Base-by-base conservation (phyloP, 2,329 filamentous ascomycete species). In the Sclerotinia trifoliorum region DNA sequence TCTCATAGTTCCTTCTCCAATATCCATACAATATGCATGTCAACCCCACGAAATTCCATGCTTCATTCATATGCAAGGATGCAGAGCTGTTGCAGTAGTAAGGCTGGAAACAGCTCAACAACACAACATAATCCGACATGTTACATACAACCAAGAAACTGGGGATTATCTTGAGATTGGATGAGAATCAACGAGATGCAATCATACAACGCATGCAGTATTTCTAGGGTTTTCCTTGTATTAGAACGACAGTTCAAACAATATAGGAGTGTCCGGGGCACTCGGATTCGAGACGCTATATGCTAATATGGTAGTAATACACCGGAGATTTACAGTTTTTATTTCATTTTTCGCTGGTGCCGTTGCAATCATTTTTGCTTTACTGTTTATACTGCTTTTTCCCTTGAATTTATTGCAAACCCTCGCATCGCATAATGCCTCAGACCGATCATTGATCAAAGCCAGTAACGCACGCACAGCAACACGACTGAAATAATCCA, bases 91-190 rank as follows among this genome's bases (percentile, higher is more conserved):
- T 54, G 39, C 65, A 62, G 65, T 63, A 67, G 57, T 67, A 63
- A 63, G 65, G 65, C 65, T 67, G 65, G 65, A 54, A 67, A 62
- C 65, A 62, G 57, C 57, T 62, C 57, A 54, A 54, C 57, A 51
- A 63, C 60, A 63, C 60, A 26, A 52, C 60, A 63, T 63, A 51
- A 62, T 62, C 60, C 60, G 46, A 62, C n/a, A 44, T 19, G 44
- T 13, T 44, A 44, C n/a, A 65, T 65, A 32, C 39, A 32, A 29
- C 49, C 49, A 62, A 46, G 46, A 39, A 62, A 52, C 24, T 51
- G 57, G 57, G 57, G 65, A 63, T 29, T 39, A 3, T 42, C n/a
- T 58, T 48, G 29, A 61, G 60, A 51, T 62, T 49, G 46, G n/a
- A 51, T 49, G 46, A 51, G n/a, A 63, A 51, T 49, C 32, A 44